A percentile compares a stretch with the other conserved stretches of the same genome.
Conservation (phyloP, 2,329 filamentous ascomycete genomes). For the Aspergillus bombycis region DNA sequence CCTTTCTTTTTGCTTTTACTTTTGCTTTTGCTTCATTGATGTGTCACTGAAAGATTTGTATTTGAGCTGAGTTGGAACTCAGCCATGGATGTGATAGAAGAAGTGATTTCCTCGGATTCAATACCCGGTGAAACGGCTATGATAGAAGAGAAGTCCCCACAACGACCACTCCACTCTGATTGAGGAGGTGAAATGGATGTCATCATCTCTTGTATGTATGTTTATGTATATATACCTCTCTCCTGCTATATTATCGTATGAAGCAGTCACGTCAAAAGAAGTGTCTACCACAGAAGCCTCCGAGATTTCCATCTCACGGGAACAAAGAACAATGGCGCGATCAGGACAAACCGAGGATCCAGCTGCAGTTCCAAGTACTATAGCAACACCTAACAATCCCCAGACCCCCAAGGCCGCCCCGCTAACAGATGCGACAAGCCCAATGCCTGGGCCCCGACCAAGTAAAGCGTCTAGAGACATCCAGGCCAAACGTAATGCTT, state of each 20-base stretch:
- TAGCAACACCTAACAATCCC: too few relatives aligned
- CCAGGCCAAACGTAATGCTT: too few relatives aligned
- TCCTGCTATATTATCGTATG: neutral
- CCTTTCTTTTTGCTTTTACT: constrained; percentile 10
- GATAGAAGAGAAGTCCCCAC: constrained; percentile 2
- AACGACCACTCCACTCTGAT: constrained; percentile 1
- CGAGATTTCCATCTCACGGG: too few relatives aligned
- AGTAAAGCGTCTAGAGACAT: too few relatives aligned
- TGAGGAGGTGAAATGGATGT: constrained; percentile 2
- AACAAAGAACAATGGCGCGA: neutral
- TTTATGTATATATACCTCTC: constrained; percentile 5
- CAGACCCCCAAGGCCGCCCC: too few relatives aligned
- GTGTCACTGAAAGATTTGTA: constrained; percentile 8
- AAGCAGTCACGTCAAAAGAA: neutral
- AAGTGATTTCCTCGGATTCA: neutral
- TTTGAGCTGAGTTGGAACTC: constrained; percentile 1
- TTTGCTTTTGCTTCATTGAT: constrained; percentile 12
- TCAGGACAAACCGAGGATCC: too few relatives aligned
- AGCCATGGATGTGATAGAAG: constrained; percentile 3
- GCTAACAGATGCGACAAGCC: too few relatives aligned
- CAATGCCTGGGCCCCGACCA: too few relatives aligned
- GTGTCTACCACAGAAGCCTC: neutral
- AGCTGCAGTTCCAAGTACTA: too few relatives aligned
- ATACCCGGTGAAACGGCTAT: neutral
- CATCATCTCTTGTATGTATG: constrained; percentile 8